phyloP scores from a whole-genome alignment of 352 stramenopile genomes.

The Globisporangium parvum region DNA sequence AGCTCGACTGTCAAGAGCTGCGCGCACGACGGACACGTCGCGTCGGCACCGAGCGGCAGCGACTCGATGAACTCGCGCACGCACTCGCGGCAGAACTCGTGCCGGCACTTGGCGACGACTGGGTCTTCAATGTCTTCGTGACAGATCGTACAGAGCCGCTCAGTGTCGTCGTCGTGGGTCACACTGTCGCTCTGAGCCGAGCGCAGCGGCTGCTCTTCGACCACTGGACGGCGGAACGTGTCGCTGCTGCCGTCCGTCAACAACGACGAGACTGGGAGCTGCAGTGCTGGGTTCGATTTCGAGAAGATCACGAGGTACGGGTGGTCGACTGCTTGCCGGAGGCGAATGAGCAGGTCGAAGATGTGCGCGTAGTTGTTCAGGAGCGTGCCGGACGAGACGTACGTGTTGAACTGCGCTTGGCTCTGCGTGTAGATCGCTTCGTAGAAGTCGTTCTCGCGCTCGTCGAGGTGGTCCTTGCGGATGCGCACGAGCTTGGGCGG shows the following conservation, averaged over 20 bases:
- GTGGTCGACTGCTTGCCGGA: slow-evolving; percentile 98
- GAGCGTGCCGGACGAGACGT: slow-evolving; percentile 94
- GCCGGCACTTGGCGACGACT: slow-evolving; percentile 84
- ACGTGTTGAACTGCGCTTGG: slow-evolving; percentile 97
- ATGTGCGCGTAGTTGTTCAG: slow-evolving; percentile 99
- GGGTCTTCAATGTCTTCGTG: slow-evolving; percentile 89
- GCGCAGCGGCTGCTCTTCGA: slow-evolving; percentile 63
- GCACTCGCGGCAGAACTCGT: slow-evolving; percentile 90
- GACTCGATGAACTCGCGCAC: slow-evolving; percentile 80
- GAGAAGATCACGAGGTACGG: slow-evolving; percentile 96
- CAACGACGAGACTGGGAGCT: slow-evolving; percentile 31
- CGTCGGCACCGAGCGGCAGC: slow-evolving; percentile 43
- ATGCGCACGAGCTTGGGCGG: slow-evolving; percentile 87
- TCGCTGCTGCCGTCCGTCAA: slow-evolving; percentile 5
- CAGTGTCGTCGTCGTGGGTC: slow-evolving; percentile 24
- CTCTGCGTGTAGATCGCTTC: slow-evolving; percentile 97
- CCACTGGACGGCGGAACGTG: slow-evolving; percentile 26
- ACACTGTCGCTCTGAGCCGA: slow-evolving; percentile 14
- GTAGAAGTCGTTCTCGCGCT: slow-evolving; percentile 98
- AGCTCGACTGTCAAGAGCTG: slow-evolving; percentile 85
- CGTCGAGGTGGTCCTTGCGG: slow-evolving; percentile 77
- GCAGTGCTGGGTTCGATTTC: slow-evolving; percentile 78
- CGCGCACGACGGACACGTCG: slow-evolving; percentile 75
- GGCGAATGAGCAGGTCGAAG: slow-evolving; percentile 96
- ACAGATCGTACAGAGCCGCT: slow-evolving; percentile 86